Evolutionary conservation across 2,329 filamentous ascomycete genomes (phyloP), one percentile per base, ranked within the genome.

Genomic region (Dryadomyces sulphureus): DNA sequence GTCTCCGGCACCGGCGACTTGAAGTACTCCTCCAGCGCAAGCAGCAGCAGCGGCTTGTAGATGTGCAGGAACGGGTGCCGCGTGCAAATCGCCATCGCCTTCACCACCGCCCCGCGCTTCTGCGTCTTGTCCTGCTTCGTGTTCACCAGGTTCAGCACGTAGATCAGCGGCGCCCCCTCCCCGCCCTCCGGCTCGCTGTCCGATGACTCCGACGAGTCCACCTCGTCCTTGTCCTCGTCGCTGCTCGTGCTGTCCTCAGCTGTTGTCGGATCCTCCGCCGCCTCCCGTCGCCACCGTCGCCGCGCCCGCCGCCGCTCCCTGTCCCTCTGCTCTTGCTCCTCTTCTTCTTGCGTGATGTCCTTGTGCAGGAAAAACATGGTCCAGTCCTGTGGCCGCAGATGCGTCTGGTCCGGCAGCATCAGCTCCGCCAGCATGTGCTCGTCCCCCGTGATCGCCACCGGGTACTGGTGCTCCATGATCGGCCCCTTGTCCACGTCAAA

Each of bases 321-420:
- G 35, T 69, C 69, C 46, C 67, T 69, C 50, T 70, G 69, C 54
- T 86, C 82, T 47, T 79, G 75, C 25, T 88, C 84, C 49, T 94
- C 89, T 48, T 90, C 84, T 49, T 85, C 81, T 43, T 82, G 79
- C 49, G 79, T 89, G 4, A 81, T 85, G 61, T 98, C 92, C 62
- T 96, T 96, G 66, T 98, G 92, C 47, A 98, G 62, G 60, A 98
- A 98, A 68, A 98, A 98, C 46, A 96, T 94, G 38, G 92, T 98
- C 92, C 92, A 98, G 62, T 98, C 92, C 64, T 96, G 89, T 58
- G 84, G 90, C 35, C 92, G 78, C 50, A 92, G 79, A 65, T 98
- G 92, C 20, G 90, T 88, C 64, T 96, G 90, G 63, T 98, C 92
- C 0, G 92, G 92, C 60, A 98, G 68, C 92, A 98, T 98, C 57